These are phyloP conservation scores for Penicillium dipodomyicola DNA, from an alignment of 495 filamentous ascomycete genomes.

Conservation along the genomic window DNA sequence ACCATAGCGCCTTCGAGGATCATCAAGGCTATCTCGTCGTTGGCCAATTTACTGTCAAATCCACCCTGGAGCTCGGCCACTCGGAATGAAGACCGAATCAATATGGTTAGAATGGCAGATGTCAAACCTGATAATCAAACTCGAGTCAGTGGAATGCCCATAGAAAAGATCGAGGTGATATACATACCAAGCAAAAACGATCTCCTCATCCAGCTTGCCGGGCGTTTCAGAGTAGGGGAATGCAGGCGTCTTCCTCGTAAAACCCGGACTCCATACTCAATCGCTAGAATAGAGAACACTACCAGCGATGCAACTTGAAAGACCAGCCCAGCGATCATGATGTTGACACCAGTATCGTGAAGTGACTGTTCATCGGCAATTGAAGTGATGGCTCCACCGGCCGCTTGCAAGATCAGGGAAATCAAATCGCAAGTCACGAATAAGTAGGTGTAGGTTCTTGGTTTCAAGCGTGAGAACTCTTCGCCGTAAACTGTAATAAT, in stretches of 20 bases:
- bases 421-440: conserved; percentile 56
- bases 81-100: conserved; percentile 61
- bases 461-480: conserved; percentile 46
- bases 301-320: conserved; percentile 54
- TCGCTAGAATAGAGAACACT: conserved; percentile 50
- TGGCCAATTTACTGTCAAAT: conserved; percentile 56
- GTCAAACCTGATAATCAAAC: conserved; percentile 32
- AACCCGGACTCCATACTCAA: conserved; percentile 34
- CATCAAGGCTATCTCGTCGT: conserved; percentile 62
- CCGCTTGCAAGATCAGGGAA: conserved; percentile 53
- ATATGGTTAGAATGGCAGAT: conserved; percentile 55
- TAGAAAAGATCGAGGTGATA: background rate
- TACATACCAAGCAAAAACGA: conserved; percentile 18
- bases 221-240: conserved; percentile 6
- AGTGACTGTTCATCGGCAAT: conserved; percentile 29
- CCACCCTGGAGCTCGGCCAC: conserved; percentile 64
- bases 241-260: conserved; percentile 10
- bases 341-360: conserved; percentile 41
- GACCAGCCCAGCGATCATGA: conserved; percentile 55
- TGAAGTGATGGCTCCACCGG: conserved; percentile 53
- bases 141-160: conserved; percentile 1
- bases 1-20: conserved; percentile 73
- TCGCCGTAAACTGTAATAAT: conserved; percentile 51
- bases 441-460: conserved; percentile 49
- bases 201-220: conserved; percentile 14